Conservation (phyloP, 306 rosid species). For the Dicorynia guianensis region DNA sequence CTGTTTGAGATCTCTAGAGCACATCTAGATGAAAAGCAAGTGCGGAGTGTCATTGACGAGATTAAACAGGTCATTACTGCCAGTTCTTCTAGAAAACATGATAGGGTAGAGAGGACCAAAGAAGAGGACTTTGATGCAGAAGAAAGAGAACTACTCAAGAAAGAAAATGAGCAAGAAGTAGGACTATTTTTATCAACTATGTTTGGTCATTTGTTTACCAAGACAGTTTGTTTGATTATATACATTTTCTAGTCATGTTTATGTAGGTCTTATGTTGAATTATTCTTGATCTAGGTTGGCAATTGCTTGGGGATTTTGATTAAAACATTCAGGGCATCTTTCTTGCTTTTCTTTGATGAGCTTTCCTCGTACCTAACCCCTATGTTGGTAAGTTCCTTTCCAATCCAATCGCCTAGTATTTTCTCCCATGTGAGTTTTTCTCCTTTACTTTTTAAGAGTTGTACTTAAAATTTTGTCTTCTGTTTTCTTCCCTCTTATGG, state of each 20-base stretch:
- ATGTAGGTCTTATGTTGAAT: constrained; percentile 18
- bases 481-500: neutral
- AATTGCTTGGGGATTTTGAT: constrained; percentile 95
- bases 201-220: constrained; percentile 20
- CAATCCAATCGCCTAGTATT: neutral
- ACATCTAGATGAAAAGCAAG: constrained; percentile 87
- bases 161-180: constrained; percentile 98
- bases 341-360: constrained; percentile 96
- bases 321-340: constrained; percentile 84
- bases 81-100: constrained; percentile 87
- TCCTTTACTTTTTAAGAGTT: neutral
- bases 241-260: constrained; percentile 22
- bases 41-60: constrained; percentile 87
- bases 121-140: constrained; percentile 99
- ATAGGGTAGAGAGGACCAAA: constrained; percentile 86
- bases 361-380: constrained; percentile 86
- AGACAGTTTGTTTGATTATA: constrained; percentile 15
- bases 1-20: constrained; percentile 88
- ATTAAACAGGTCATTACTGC: constrained; percentile 89
- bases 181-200: constrained; percentile 95
- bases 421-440: constrained; percentile 5
- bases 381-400: constrained; percentile 83
- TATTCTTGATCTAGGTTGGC: constrained; percentile 71
- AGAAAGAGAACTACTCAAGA: constrained; percentile 84
- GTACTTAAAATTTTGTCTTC: constrained; percentile 17